phyloP scores from a whole-genome alignment of 148 eudicot species.

The Spergularia marina region DNA sequence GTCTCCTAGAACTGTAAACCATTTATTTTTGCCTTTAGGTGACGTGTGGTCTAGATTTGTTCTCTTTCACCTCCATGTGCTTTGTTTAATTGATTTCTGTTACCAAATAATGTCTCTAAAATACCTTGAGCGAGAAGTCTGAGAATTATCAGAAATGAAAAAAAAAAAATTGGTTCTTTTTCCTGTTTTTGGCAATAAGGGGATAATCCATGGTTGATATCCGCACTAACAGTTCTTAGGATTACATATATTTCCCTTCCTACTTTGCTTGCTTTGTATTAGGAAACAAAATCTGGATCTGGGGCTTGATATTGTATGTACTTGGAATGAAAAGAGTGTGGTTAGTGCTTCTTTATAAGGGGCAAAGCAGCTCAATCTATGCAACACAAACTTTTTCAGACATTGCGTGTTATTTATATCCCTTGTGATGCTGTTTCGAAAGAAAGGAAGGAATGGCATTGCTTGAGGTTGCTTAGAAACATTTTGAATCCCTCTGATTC shows the following conservation, averaged over 20 bases:
- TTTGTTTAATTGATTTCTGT: no score
- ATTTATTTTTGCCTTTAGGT: no score
- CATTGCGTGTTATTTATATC: background rate
- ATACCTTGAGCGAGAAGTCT: background rate
- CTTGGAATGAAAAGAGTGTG: background rate
- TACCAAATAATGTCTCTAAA: background rate
- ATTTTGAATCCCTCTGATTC: background rate
- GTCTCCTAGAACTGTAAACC: background rate
- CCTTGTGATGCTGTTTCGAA: background rate
- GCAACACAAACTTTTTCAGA: background rate
- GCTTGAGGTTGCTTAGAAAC: background rate
- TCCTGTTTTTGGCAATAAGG: background rate
- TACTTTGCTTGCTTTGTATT: background rate
- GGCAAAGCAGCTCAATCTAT: background rate
- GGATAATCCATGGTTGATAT: background rate
- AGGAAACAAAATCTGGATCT: background rate
- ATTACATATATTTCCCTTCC: background rate
- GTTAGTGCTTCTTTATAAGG: background rate
- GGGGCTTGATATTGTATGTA: background rate
- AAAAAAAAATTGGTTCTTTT: no score
- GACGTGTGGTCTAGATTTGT: no score
- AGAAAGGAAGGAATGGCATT: background rate
- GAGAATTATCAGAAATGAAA: background rate
- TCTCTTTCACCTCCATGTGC: no score
- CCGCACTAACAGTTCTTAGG: background rate